Evolutionary conservation across 1,284 basidiomycete genomes (phyloP).

Genomic region (Trichosporon sp.): DNA sequence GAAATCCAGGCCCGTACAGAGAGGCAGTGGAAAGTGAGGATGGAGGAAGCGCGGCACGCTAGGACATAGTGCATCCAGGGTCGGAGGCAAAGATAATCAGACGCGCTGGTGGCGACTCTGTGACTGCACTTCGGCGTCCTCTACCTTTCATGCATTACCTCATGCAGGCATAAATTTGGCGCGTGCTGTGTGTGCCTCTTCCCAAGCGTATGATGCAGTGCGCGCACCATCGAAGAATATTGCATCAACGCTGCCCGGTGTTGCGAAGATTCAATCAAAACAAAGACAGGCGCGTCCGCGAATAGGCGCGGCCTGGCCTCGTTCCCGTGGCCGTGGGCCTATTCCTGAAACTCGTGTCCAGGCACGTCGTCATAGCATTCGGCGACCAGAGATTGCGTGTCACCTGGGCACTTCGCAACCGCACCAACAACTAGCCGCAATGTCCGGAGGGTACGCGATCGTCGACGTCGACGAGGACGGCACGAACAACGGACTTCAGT

Average conservation of each 20-base stretch:
- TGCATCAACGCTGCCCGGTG: too few species aligned
- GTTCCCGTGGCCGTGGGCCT: background rate
- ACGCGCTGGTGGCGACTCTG: background rate
- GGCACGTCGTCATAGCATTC: conserved; percentile 3
- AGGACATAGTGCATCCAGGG: too few species aligned
- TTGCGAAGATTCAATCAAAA: too few species aligned
- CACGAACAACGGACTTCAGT: conserved; percentile 41
- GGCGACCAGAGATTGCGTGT: background rate
- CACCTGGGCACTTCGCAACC: background rate
- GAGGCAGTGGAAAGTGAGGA: too few species aligned
- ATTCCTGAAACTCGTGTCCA: background rate
- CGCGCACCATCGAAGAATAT: too few species aligned
- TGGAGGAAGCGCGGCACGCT: too few species aligned
- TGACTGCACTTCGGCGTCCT: too few species aligned
- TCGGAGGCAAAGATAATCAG: background rate
- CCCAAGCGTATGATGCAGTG: too few species aligned
- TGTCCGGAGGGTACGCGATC: conserved; percentile 43
- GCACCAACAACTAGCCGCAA: conserved; percentile 9
- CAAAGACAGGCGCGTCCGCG: background rate
- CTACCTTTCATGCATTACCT: too few species aligned
- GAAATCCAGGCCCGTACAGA: too few species aligned
- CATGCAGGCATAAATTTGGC: background rate
- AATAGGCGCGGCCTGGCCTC: background rate
- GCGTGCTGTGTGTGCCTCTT: too few species aligned
- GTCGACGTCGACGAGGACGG: conserved; percentile 49